Evolutionary conservation across 2,329 filamentous ascomycete species (phyloP).

Genomic region (Macrophomina phaseolina): DNA sequence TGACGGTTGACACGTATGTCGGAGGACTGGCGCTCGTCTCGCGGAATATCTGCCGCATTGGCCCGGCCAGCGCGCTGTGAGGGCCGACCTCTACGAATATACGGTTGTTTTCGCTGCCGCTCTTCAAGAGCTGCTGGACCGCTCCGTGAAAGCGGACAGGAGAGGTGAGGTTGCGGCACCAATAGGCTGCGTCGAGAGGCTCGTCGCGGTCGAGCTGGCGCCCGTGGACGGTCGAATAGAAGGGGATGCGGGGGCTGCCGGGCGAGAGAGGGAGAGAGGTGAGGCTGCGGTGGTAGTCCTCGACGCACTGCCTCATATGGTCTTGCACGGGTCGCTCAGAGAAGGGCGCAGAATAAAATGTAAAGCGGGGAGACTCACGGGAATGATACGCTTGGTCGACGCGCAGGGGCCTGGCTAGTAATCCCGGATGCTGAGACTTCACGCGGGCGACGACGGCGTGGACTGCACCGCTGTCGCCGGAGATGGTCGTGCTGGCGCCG

Average conservation of each 20-base stretch:
- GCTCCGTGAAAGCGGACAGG: conserved; percentile 3
- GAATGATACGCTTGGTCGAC: conserved; percentile 41
- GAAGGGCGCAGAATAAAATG: not conserved
- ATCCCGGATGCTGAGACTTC: not conserved
- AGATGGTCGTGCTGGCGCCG: conserved; percentile 33
- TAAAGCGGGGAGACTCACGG: not conserved
- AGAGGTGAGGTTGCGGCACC: conserved; percentile 21
- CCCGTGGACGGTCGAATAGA: conserved; percentile 27
- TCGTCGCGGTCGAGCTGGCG: not conserved
- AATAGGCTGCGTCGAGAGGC: conserved; percentile 20
- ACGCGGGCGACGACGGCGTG: conserved; percentile 25
- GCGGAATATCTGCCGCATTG: conserved; percentile 37
- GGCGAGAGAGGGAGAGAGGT: not conserved
- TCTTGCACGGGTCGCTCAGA: no score
- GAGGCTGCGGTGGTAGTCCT: not conserved
- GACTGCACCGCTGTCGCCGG: conserved; percentile 32
- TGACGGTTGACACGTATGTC: conserved; percentile 32
- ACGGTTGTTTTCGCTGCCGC: conserved; percentile 10
- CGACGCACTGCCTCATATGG: no score
- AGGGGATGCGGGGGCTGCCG: conserved; percentile 3
- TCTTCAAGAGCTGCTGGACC: not conserved
- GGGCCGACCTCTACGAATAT: conserved; percentile 44
- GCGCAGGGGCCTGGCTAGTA: conserved; percentile 27
- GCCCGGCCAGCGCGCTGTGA: conserved; percentile 41
- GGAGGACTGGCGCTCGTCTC: conserved; percentile 22